These are phyloP conservation scores for Lithospermum erythrorhizon DNA, from an alignment of 257 asterid genomes.

Conservation along the genomic window DNA sequence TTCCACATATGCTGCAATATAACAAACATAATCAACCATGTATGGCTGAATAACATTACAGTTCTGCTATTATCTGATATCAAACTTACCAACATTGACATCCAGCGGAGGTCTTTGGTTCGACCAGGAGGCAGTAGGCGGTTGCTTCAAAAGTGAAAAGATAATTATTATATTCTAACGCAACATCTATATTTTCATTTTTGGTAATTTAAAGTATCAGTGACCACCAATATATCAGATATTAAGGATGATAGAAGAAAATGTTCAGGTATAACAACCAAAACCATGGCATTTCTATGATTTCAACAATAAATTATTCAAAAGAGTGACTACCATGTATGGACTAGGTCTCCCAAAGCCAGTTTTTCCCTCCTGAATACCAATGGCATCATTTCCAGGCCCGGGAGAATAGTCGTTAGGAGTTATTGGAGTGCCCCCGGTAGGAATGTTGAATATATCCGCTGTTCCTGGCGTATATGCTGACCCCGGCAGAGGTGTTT, in stretches of 20 bases:
- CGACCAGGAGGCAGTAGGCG: slow-evolving; percentile 76
- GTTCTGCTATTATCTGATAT: slow-evolving; percentile 5
- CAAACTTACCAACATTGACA: slow-evolving; percentile 80
- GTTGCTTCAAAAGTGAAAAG: slow-evolving; percentile 49
- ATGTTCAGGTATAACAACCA: neutral
- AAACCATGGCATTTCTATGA: neutral
- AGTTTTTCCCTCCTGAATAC: slow-evolving; percentile 40
- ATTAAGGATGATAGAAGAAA: neutral
- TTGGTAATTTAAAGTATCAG: neutral
- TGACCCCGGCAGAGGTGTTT: slow-evolving; percentile 64
- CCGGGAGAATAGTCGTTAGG: slow-evolving; percentile 52
- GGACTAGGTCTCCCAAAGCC: slow-evolving; percentile 68
- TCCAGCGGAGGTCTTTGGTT: slow-evolving; percentile 86
- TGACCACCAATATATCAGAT: neutral
- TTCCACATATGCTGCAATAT: slow-evolving; percentile 68
- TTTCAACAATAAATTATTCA: neutral
- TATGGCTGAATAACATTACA: neutral
- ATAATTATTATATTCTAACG: neutral
- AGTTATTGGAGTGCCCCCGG: slow-evolving; percentile 83
- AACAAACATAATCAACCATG: slow-evolving; percentile 5
- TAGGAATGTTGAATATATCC: slow-evolving; percentile 45
- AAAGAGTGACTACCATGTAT: slow-evolving; percentile 45
- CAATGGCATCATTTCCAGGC: slow-evolving; percentile 41
- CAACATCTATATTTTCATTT: neutral
- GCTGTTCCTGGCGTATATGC: slow-evolving; percentile 33